phyloP scores from a whole-genome alignment of 148 eudicot species.

The Cornus suecica region DNA sequence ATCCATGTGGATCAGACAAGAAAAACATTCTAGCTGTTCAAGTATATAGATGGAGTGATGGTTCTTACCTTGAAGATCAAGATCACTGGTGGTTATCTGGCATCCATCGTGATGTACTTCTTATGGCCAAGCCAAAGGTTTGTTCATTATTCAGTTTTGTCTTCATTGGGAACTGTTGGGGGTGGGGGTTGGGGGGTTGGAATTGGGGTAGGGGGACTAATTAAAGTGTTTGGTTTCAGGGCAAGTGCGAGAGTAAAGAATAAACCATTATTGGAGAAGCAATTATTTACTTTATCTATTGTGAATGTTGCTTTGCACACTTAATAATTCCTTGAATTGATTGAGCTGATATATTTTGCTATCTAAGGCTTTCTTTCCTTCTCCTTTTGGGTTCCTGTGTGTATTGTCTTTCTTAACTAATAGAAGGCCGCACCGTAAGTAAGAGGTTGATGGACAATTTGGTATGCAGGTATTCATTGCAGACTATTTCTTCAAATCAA shows the following conservation, averaged over 20 bases:
- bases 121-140: conserved; percentile 94
- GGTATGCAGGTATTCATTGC: conserved; percentile 73
- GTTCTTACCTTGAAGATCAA: conserved; percentile 98
- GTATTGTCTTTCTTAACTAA: not conserved
- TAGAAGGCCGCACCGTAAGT: not conserved
- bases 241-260: too few species aligned
- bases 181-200: too few species aligned
- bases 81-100: conserved; percentile 99
- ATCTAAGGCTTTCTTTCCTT: not conserved
- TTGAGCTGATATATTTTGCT: not conserved
- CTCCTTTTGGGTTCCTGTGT: not conserved
- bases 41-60: conserved; percentile 95
- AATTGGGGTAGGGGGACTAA: too few species aligned
- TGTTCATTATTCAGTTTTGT: conserved; percentile 1
- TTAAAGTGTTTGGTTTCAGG: not conserved
- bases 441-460: conserved; percentile 3
- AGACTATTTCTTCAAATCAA: conserved; percentile 79
- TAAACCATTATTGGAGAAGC: too few species aligned
- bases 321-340: not conserved
- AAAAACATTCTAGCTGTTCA: conserved; percentile 77
- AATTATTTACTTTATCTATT: too few species aligned
- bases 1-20: conserved; percentile 69
- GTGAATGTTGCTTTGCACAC: too few species aligned
- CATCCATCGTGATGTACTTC: conserved; percentile 94
- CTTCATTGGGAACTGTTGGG: not conserved